Conservation (phyloP, 2,329 filamentous ascomycete species). For the Claviceps africana region DNA sequence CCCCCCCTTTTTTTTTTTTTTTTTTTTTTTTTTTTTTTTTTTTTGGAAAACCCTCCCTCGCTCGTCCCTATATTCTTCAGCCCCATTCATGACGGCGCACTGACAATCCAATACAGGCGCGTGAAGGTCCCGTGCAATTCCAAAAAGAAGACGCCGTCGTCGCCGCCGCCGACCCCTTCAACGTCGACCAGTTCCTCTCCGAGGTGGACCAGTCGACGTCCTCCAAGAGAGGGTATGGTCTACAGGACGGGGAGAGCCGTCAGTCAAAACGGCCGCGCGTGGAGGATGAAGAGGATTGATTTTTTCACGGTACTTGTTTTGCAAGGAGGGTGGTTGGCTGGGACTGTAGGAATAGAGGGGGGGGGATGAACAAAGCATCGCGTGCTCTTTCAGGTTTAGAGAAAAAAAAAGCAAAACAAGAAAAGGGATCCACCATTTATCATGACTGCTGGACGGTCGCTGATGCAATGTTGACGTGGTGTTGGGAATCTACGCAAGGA, state of each 20-base stretch:
- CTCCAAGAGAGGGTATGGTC: conserved; percentile 60
- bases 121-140: conserved; percentile 90
- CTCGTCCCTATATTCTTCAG: too few species aligned
- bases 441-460: too few species aligned
- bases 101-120: conserved; percentile 35
- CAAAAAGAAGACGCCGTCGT: conserved; percentile 57
- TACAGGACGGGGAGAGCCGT: conserved; percentile 50
- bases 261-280: conserved; percentile 62
- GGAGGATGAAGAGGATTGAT: conserved; percentile 51
- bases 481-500: too few species aligned
- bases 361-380: too few species aligned
- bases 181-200: conserved; percentile 83
- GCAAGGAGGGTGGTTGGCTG: too few species aligned
- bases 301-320: background rate
- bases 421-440: too few species aligned
- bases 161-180: conserved; percentile 67
- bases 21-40: background rate
- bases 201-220: conserved; percentile 55
- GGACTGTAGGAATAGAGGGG: too few species aligned
- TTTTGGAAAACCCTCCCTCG: too few species aligned
- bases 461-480: too few species aligned
- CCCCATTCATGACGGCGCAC: conserved; percentile 10
- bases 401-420: too few species aligned
- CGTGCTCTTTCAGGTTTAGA: too few species aligned
- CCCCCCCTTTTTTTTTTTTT: background rate